Evolutionary conservation across 768 basidiomycete species (phyloP).

Genomic region (Omphalotus guepiniiformis): DNA sequence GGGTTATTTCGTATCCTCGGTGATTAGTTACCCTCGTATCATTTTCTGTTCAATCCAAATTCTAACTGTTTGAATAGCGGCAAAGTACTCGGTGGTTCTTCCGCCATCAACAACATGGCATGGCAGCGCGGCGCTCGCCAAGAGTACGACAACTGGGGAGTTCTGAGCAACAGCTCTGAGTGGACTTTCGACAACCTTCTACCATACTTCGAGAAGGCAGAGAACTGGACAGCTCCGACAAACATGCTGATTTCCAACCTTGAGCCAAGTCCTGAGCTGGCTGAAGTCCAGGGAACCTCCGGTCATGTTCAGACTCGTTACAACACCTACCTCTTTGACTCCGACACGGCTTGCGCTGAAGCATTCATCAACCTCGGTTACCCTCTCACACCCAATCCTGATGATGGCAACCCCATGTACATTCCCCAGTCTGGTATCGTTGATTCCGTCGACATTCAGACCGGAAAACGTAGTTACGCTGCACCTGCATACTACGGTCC

Average conservation of each 20-base stretch:
- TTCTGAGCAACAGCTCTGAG: constrained; percentile 11
- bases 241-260: neutral
- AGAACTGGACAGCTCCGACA: neutral
- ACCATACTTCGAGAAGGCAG: constrained; percentile 10
- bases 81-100: constrained; percentile 18
- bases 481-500: constrained; percentile 2
- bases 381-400: neutral
- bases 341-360: constrained; percentile 1
- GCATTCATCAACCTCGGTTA: neutral
- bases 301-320: neutral
- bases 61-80: constrained; percentile 12
- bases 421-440: neutral
- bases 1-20: neutral
- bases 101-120: constrained; percentile 18
- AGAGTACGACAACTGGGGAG: constrained; percentile 19
- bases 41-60: too few relatives aligned
- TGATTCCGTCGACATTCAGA: neutral
- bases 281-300: neutral
- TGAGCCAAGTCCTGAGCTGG: neutral
- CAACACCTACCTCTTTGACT: neutral
- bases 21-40: neutral
- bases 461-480: constrained; percentile 8
- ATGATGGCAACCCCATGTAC: constrained; percentile 4
- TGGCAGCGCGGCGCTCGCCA: constrained; percentile 15
- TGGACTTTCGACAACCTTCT: constrained; percentile 9